Evolutionary conservation across 2,329 filamentous ascomycete genomes (phyloP).

Genomic region (Pyricularia sp.): DNA sequence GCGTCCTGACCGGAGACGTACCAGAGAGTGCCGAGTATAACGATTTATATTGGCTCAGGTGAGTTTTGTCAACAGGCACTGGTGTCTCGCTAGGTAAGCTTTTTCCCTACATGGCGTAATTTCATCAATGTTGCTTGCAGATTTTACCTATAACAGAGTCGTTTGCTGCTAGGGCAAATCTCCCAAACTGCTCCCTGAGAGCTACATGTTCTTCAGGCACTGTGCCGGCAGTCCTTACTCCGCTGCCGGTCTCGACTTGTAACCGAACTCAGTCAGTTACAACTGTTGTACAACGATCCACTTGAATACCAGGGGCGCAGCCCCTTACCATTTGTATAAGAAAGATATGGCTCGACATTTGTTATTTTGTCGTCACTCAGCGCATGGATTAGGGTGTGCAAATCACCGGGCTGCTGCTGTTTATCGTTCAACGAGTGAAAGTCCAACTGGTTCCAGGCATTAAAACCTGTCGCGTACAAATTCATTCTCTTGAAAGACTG

Average conservation of each 20-base stretch:
- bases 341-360: constrained; percentile 21
- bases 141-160: constrained; percentile 16
- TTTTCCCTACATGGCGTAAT: background rate
- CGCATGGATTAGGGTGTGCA: constrained; percentile 29
- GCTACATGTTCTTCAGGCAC: background rate
- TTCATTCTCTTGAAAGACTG: constrained; percentile 22
- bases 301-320: too few species aligned
- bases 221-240: background rate
- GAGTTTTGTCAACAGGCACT: constrained; percentile 7
- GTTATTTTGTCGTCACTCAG: constrained; percentile 22
- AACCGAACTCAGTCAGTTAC: background rate
- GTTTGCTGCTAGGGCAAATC: constrained; percentile 15
- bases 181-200: background rate
- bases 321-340: constrained; percentile 34
- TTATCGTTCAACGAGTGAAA: constrained; percentile 16
- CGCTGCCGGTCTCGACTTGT: constrained; percentile 4
- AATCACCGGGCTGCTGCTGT: constrained; percentile 28
- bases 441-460: constrained; percentile 42
- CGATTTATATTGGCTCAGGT: constrained; percentile 17
- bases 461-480: constrained; percentile 42
- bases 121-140: background rate
- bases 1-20: background rate
- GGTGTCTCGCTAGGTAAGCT: background rate
- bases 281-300: background rate
- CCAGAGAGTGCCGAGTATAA: constrained; percentile 3